Evolutionary conservation across 2,329 filamentous ascomycete genomes (phyloP).

Genomic region (Leptodontidium sp.): DNA sequence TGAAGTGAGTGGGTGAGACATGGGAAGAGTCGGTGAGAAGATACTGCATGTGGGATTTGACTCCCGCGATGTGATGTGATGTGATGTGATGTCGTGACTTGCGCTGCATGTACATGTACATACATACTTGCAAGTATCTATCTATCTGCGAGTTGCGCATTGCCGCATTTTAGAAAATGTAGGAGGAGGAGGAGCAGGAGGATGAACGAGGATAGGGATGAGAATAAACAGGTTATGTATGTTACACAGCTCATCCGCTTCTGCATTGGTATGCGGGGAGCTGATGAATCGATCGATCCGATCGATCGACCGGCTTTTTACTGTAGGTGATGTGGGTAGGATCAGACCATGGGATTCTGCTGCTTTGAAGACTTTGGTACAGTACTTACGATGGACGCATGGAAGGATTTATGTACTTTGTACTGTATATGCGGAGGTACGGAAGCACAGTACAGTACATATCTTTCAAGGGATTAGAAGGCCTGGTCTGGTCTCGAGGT

Average conservation of each 20-base stretch:
- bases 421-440: no score
- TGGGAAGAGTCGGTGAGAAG: background rate
- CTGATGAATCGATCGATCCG: background rate
- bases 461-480: background rate
- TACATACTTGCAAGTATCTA: background rate
- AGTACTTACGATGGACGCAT: background rate
- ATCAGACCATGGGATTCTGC: no score
- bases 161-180: no score
- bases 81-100: slow-evolving; percentile 1
- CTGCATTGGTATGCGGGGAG: background rate
- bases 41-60: background rate
- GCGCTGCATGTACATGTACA: slow-evolving; percentile 10
- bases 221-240: background rate
- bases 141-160: no score
- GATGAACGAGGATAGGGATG: no score
- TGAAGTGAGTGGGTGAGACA: no score
- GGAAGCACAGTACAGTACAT: no score
- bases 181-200: no score
- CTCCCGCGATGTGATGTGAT: background rate
- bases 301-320: background rate
- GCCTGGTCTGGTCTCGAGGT: background rate
- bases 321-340: background rate
- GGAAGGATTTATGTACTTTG: background rate
- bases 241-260: background rate
- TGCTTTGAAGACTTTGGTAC: no score